Evolutionary conservation across 352 stramenopile species (phyloP), one percentile per base, ranked within the genome.

Genomic region (Pythium plurisporium): DNA sequence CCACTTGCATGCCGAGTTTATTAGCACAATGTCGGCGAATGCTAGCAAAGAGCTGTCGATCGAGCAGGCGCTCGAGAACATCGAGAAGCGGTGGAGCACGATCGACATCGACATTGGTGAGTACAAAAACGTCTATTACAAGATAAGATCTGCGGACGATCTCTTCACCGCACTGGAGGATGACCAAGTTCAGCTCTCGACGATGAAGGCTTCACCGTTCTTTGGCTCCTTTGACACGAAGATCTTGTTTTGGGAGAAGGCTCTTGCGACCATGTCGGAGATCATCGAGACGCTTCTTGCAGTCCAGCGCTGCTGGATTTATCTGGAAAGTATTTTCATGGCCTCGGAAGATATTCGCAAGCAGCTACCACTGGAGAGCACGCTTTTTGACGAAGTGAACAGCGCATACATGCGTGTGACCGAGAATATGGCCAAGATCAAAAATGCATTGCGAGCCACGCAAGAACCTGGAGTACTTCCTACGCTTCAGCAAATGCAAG

Each of bases 321-420:
- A 98, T 61, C 59, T 98, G 36, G 93, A 98, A 70, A 94, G 72
- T 44, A 98, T 98, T 33, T 98, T 98, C 59, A 97, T 97, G 87
- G 90, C 87, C 1, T 96, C 81, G 2, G 92, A 97, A 62, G 92
- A 98, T 73, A 98, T 98, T 59, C 86, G 85, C 9, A 97, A 97
- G 72, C 92, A 98, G 62, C 66, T 98, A 14, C 92, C 92, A 11
- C 50, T 93, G 9, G 87, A 96, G 59, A 86, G 70, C 26, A 76
- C 74, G 41, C 65, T 96, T 3, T 96, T 96, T 72, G 83, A 96
- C 31, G 80, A 92, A 58, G 87, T 96, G 27, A 94, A 96, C 49
- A 73, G 54, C 22, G 74, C 74, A 17, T 96, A 95, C 31, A 86
- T 70, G 45, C 61, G 62, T 8, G 80, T 94, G 0, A 96, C 86